Evolutionary conservation across 1,139 yeast genomes (phyloP), one percentile per base, ranked within the genome.

Genomic region (Blastobotrys malaysiensis): DNA sequence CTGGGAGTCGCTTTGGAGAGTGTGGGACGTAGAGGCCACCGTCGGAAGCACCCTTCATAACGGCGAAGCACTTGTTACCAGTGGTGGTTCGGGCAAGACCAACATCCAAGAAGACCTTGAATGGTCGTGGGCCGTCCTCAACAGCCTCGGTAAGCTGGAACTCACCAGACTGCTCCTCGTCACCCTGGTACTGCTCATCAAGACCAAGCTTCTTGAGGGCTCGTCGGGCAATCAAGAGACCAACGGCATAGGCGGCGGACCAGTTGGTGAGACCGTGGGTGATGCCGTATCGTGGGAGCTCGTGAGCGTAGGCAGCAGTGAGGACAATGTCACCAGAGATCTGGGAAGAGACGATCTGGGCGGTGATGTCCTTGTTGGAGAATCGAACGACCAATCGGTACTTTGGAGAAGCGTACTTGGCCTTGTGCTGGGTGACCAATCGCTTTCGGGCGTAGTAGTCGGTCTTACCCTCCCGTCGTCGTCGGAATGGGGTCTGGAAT

Each of bases 371-470:
- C 82, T 84, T 90, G 96, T 93, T 93, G 84, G 99, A 89, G 95
- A 93, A 89, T 84, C 99, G 90, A 68, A 93, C 98, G 68, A 93
- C 99, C 75, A 93, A 86, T 86, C 99, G 90, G 89, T 91, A 93
- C 85, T 93, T 93, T 80, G 99, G 99, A 75, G 97, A 77, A 87
- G 85, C 87, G 95, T 93, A 93, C 86, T 95, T 93, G 77, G 97
- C 97, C 93, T 93, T 93, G 93, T 91, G 97, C 83, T 93, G 99
- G 73, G 97, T 83, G 75, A 93, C 95, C 77, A 93, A 83, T 84
- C 99, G 90, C 96, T 93, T 93, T 86, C 99, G 93, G 79, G 95
- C 97, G 86, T 91, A 93, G 96, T 91, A 93, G 79, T 93, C 99
- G 77, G 99, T 93, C 86, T 95, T 93, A 82, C 99, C 99, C 81